A percentile compares a stretch with the other conserved stretches of the same genome.
phyloP scores from a whole-genome alignment of 345 rosid genomes.

The Isatis tinctoria region DNA sequence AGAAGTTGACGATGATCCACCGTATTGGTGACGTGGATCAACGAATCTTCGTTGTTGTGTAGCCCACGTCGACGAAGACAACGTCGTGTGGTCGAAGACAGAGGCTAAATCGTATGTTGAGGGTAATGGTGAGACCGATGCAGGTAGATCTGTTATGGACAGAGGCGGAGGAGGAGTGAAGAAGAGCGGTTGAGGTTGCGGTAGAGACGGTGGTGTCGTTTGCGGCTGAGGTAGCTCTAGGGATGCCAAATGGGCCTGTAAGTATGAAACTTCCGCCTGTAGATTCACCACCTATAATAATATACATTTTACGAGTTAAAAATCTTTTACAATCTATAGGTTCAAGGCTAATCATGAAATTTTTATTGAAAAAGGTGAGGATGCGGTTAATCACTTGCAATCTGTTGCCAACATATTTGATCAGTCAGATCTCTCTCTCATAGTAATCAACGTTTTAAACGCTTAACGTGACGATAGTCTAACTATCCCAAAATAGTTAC shows the following conservation, averaged over 20 bases:
- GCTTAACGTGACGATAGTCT: slow-evolving; percentile 6
- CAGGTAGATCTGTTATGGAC: slow-evolving; percentile 65
- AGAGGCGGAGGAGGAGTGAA: slow-evolving; percentile 51
- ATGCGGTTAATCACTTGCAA: not conserved
- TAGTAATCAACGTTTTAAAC: not conserved
- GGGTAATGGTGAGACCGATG: slow-evolving; percentile 45
- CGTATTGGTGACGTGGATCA: slow-evolving; percentile 60
- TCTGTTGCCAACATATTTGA: not conserved
- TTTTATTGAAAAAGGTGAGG: not conserved
- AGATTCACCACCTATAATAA: slow-evolving; percentile 73
- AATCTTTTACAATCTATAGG: not conserved
- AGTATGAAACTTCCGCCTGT: slow-evolving; percentile 81
- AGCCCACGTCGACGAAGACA: slow-evolving; percentile 45
- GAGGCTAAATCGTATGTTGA: slow-evolving; percentile 60
- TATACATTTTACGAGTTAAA: not conserved
- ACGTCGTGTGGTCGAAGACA: slow-evolving; percentile 61
- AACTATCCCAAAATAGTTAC: slow-evolving; percentile 8
- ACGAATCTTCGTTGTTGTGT: slow-evolving; percentile 50
- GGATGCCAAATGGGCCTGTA: slow-evolving; percentile 69
- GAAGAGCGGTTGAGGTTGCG: slow-evolving; percentile 34
- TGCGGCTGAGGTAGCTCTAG: slow-evolving; percentile 56
- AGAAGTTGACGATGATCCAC: slow-evolving; percentile 29
- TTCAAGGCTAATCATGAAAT: not conserved
- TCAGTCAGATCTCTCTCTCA: not conserved
- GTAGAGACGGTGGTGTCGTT: slow-evolving; percentile 40